A percentile compares a stretch with the other conserved stretches of the same genome.
phyloP scores from a whole-genome alignment of 768 basidiomycete genomes.

The Pseudohyphozyma bogoriensis region DNA sequence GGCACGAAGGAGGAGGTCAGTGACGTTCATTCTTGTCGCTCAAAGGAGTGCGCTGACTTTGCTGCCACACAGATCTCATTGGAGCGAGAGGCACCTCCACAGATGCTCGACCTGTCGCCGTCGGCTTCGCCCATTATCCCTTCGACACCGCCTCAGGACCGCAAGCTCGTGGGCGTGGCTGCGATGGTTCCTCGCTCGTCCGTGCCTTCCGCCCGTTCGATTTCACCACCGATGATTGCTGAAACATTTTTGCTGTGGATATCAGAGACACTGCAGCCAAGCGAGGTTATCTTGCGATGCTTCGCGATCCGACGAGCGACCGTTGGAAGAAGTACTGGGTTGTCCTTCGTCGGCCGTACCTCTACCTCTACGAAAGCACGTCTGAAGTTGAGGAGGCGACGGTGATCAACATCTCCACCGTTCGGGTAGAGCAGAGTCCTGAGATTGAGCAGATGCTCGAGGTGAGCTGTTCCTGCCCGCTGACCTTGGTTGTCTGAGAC shows the following conservation, averaged over 20 bases:
- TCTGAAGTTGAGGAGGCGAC: slow-evolving; percentile 74
- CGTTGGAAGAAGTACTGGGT: slow-evolving; percentile 79
- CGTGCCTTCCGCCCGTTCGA: not conserved
- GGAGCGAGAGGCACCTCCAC: slow-evolving; percentile 52
- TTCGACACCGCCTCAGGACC: not conserved
- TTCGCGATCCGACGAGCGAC: slow-evolving; percentile 68
- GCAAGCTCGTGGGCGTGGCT: slow-evolving; percentile 6
- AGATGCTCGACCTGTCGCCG: slow-evolving; percentile 32
- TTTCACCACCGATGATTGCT: slow-evolving; percentile 38
- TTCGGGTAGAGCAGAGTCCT: slow-evolving; percentile 73
- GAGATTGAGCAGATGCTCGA: slow-evolving; percentile 54
- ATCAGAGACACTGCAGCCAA: slow-evolving; percentile 59
- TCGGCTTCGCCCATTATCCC: not conserved
- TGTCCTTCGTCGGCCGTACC: slow-evolving; percentile 78
- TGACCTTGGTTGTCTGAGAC: too few relatives aligned
- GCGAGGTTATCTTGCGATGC: slow-evolving; percentile 68
- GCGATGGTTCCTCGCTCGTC: slow-evolving; percentile 11
- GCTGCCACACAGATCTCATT: slow-evolving; percentile 56
- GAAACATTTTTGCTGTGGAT: slow-evolving; percentile 51
- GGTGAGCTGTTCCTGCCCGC: slow-evolving; percentile 10
- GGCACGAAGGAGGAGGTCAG: slow-evolving; percentile 65
- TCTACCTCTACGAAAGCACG: slow-evolving; percentile 74
- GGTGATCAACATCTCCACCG: slow-evolving; percentile 69
- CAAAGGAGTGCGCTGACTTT: slow-evolving; percentile 15
- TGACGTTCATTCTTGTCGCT: slow-evolving; percentile 8